phyloP scores from a whole-genome alignment of 164 flowering plant genomes.

The Akebia trifoliata region DNA sequence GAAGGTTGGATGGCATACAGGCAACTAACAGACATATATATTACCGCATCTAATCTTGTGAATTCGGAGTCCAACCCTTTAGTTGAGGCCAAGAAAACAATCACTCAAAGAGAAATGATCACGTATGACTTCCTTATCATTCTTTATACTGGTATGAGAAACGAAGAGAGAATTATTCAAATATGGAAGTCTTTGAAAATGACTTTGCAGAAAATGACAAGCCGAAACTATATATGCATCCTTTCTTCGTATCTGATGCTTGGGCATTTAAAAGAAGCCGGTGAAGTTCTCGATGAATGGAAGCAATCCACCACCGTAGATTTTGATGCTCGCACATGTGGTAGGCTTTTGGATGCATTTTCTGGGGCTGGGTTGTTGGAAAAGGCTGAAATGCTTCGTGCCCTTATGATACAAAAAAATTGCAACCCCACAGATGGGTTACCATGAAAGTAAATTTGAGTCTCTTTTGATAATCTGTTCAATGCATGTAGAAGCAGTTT shows the following conservation, averaged over 20 bases:
- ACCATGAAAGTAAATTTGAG: conserved; percentile 2
- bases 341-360: conserved; percentile 50
- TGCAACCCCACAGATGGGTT: conserved; percentile 23
- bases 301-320: conserved; percentile 48
- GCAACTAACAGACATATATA: conserved; percentile 54
- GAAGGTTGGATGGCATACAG: conserved; percentile 59
- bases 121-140: conserved; percentile 83
- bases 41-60: conserved; percentile 38
- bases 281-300: conserved; percentile 71
- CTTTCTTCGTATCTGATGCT: conserved; percentile 74
- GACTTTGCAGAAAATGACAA: conserved; percentile 68
- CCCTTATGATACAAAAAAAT: conserved; percentile 38
- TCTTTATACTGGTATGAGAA: conserved; percentile 57
- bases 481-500: neutral
- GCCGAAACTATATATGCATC: conserved; percentile 60
- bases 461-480: neutral
- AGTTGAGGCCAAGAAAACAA: conserved; percentile 52
- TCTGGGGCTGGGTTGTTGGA: conserved; percentile 41
- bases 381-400: conserved; percentile 34
- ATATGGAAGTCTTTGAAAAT: conserved; percentile 77
- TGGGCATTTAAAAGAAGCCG: conserved; percentile 61
- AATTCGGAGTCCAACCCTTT: conserved; percentile 38
- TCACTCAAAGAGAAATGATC: conserved; percentile 76
- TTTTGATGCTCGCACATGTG: conserved; percentile 43
- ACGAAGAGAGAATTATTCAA: conserved; percentile 59